These are phyloP conservation scores for Quercus lobata DNA, from an alignment of 331 rosid genomes.

Conservation along the genomic window DNA sequence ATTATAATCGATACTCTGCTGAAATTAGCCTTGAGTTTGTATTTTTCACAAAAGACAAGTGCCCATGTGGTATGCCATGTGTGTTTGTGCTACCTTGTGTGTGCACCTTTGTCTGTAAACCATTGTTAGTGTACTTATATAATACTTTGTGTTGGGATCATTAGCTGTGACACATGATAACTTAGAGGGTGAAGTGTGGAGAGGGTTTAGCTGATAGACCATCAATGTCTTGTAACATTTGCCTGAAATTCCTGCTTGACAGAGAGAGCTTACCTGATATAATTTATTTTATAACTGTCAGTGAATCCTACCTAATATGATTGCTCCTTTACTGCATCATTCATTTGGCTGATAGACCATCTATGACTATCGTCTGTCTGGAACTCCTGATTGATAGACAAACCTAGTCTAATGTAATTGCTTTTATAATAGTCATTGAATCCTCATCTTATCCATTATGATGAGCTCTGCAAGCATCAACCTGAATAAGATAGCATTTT, in stretches of 20 bases:
- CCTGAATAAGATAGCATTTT: neutral
- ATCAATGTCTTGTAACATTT: neutral
- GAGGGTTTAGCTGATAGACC: neutral
- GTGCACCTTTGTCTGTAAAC: neutral
- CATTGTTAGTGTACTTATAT: neutral
- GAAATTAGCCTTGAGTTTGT: neutral
- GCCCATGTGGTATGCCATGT: neutral
- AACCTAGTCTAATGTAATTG: neutral
- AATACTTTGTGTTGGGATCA: neutral
- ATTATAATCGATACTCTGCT: neutral
- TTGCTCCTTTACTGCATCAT: neutral
- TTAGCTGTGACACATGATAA: no score
- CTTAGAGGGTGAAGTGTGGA: neutral
- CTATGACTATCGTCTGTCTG: neutral
- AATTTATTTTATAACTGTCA: neutral
- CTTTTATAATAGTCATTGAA: neutral
- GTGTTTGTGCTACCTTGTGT: neutral
- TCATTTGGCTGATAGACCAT: neutral
- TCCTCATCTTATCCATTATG: neutral
- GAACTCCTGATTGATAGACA: neutral
- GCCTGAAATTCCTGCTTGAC: neutral
- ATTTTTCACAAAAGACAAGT: neutral
- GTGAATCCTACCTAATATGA: neutral
- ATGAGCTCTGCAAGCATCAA: neutral
- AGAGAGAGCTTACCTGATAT: neutral